Conservation (phyloP, 176 grass and related monocot genomes). For the Ensete ventricosum region DNA sequence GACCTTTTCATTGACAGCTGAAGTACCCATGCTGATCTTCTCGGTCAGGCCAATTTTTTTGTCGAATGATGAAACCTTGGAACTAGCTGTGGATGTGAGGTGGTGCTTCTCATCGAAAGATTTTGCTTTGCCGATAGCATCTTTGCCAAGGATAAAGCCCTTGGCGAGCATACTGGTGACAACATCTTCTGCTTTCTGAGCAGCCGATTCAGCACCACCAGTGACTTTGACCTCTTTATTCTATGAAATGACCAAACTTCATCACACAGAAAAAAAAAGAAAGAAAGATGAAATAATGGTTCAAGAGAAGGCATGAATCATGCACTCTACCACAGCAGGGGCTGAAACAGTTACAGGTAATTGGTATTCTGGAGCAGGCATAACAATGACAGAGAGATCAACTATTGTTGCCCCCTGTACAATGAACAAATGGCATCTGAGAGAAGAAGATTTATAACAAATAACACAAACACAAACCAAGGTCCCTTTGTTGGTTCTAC, state of each 20-base stretch:
- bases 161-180: constrained; percentile 81
- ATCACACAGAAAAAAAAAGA: no score
- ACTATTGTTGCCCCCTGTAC: constrained; percentile 72
- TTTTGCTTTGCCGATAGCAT: constrained; percentile 35
- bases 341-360: constrained; percentile 42
- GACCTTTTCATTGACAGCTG: constrained; percentile 63
- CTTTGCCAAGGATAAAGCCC: constrained; percentile 75
- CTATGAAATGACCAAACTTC: background rate
- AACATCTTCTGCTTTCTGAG: constrained; percentile 84
- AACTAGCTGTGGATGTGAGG: constrained; percentile 46
- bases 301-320: no score
- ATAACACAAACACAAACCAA: no score
- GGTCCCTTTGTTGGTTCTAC: no score
- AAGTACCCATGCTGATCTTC: constrained; percentile 59
- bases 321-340: constrained; percentile 34
- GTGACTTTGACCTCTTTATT: constrained; percentile 9
- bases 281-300: no score
- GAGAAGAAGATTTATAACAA: no score
- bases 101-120: no score
- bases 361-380: constrained; percentile 62
- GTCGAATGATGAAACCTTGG: constrained; percentile 64
- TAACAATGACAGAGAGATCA: constrained; percentile 80
- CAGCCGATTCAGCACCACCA: constrained; percentile 21
- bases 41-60: constrained; percentile 76
- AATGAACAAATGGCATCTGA: no score